Evolutionary conservation across 2,329 filamentous ascomycete genomes (phyloP).

Genomic region (Penicillium sp.): DNA sequence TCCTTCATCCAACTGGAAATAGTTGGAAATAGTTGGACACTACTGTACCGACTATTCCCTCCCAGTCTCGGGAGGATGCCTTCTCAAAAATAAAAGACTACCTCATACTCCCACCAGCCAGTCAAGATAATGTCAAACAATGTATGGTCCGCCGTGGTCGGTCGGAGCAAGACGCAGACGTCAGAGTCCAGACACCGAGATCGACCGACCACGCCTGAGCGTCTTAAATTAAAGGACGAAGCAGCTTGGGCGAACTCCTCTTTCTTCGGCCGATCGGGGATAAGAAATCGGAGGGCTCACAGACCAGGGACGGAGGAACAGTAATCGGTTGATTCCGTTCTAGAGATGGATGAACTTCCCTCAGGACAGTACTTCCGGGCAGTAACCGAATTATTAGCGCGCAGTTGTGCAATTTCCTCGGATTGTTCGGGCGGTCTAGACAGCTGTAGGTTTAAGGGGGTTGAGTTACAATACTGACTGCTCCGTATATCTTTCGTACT

Average conservation of each 20-base stretch:
- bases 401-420: not conserved
- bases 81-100: too few species aligned
- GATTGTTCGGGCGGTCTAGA: not conserved
- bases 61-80: too few species aligned
- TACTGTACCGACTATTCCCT: too few species aligned
- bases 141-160: not conserved
- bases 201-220: not conserved
- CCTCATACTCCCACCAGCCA: not conserved
- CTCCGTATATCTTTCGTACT: not conserved
- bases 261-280: not conserved
- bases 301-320: not conserved
- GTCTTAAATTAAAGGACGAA: not conserved
- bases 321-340: too few species aligned
- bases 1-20: too few species aligned
- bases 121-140: not conserved
- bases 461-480: not conserved
- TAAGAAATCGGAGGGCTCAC: not conserved
- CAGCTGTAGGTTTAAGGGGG: not conserved
- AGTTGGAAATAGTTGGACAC: too few species aligned
- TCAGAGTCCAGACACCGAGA: not conserved
- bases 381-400: not conserved
- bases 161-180: not conserved
- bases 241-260: not conserved
- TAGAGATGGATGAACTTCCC: too few species aligned
- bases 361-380: not conserved